Evolutionary conservation across 306 rosid genomes (phyloP).

Genomic region (Prosopis cineraria): DNA sequence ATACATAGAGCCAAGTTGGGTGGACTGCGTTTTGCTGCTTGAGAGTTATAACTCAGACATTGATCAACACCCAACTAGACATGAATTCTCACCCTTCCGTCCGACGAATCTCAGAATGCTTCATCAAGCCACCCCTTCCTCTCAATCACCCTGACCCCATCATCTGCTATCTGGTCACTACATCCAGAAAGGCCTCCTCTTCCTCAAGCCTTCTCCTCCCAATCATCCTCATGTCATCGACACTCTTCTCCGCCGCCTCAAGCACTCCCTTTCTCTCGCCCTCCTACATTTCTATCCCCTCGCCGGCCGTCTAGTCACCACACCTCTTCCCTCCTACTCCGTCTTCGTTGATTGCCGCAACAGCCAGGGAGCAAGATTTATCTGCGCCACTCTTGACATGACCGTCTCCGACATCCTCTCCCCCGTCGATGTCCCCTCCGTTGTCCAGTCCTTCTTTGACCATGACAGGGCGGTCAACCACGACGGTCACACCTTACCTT

Average conservation of each 20-base stretch:
- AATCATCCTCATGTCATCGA: conserved; percentile 28
- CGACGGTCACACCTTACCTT: conserved; percentile 60
- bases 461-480: conserved; percentile 59
- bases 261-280: conserved; percentile 52
- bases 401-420: conserved; percentile 55
- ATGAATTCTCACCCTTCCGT: background rate
- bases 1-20: too few species aligned
- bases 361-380: conserved; percentile 51
- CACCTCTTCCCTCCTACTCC: conserved; percentile 34
- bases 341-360: conserved; percentile 48
- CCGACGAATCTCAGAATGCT: conserved; percentile 34
- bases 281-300: conserved; percentile 71
- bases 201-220: conserved; percentile 45
- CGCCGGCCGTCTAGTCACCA: conserved; percentile 51
- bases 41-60: too few species aligned
- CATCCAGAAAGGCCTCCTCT: conserved; percentile 74
- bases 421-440: conserved; percentile 50
- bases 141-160: conserved; percentile 1
- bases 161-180: conserved; percentile 41
- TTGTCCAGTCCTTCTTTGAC: conserved; percentile 61
- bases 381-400: conserved; percentile 50
- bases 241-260: conserved; percentile 42
- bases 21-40: too few species aligned
- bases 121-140: conserved; percentile 37
- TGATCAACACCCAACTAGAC: too few species aligned